A percentile compares a stretch with the other conserved stretches of the same genome.
Evolutionary conservation across 768 basidiomycete species (phyloP).

Genomic region (Lactarius indigo): DNA sequence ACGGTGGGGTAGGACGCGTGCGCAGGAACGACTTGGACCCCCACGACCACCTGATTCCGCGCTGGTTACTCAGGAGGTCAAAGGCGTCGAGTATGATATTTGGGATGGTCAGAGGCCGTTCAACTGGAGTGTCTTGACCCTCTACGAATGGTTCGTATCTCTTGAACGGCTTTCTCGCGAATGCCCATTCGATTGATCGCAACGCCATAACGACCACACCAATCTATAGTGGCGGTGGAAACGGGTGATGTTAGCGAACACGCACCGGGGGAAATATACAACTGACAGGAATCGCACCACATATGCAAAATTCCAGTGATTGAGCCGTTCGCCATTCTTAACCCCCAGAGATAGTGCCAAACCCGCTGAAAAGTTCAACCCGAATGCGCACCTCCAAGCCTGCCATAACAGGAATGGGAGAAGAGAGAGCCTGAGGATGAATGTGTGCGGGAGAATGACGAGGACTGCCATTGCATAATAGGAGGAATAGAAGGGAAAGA

Average conservation of each 20-base stretch:
- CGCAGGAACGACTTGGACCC: conserved; percentile 4
- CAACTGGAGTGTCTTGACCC: neutral
- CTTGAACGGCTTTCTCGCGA: neutral
- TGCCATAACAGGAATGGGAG: conserved; percentile 9
- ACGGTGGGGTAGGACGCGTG: neutral
- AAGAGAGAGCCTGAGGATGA: conserved; percentile 2
- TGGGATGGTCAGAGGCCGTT: neutral
- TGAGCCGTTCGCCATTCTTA: neutral
- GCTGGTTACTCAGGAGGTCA: conserved; percentile 17
- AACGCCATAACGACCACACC: neutral
- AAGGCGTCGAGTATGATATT: conserved; percentile 17
- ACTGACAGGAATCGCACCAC: conserved; percentile 6
- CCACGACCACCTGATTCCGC: conserved; percentile 25
- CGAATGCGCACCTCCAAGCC: conserved; percentile 2
- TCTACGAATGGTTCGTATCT: conserved; percentile 3
- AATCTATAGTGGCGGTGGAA: neutral
- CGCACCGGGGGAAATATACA: neutral
- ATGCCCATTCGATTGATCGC: conserved; percentile 17
- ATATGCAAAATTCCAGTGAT: conserved; percentile 11
- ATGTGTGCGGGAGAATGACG: conserved; percentile 13
- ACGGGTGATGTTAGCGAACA: neutral
- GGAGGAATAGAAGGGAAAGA: conserved; percentile 6
- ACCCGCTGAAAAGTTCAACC: conserved; percentile 2
- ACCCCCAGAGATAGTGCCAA: neutral
- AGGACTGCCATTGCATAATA: conserved; percentile 10